These are phyloP conservation scores for Plasmodium cynomolgi DNA, from an alignment of 169 alveolate genomes.

Conservation along the genomic window DNA sequence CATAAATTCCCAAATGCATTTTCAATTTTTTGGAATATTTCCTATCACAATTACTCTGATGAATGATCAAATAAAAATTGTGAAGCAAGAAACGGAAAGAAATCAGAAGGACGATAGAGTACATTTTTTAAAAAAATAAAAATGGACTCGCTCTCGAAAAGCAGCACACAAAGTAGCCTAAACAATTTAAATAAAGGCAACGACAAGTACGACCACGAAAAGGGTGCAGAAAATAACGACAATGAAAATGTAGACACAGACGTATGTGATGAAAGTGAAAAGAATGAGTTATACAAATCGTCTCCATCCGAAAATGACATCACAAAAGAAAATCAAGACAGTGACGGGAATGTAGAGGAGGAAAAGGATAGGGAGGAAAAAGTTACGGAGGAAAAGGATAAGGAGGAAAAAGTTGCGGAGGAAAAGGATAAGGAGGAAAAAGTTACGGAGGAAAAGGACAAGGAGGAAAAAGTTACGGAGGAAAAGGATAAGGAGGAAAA, in stretches of 20 bases:
- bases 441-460: no score
- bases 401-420: not conserved
- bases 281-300: not conserved
- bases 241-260: not conserved
- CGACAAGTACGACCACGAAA: not conserved
- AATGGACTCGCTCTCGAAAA: not conserved
- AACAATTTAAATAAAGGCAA: not conserved
- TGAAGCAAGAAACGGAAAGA: not conserved
- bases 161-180: not conserved
- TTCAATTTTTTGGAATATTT: not conserved
- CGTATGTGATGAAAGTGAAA: slow-evolving; percentile 4
- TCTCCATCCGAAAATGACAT: not conserved
- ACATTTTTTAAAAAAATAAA: not conserved
- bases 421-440: not conserved
- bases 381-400: no score
- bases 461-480: not conserved
- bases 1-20: not conserved
- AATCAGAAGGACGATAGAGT: not conserved
- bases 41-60: not conserved
- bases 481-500: not conserved
- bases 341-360: not conserved
- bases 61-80: not conserved
- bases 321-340: not conserved
- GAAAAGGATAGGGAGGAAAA: slow-evolving; percentile 3
- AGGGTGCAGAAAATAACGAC: not conserved